Evolutionary conservation across 306 rosid species (phyloP).

Genomic region (Prosopis cineraria): DNA sequence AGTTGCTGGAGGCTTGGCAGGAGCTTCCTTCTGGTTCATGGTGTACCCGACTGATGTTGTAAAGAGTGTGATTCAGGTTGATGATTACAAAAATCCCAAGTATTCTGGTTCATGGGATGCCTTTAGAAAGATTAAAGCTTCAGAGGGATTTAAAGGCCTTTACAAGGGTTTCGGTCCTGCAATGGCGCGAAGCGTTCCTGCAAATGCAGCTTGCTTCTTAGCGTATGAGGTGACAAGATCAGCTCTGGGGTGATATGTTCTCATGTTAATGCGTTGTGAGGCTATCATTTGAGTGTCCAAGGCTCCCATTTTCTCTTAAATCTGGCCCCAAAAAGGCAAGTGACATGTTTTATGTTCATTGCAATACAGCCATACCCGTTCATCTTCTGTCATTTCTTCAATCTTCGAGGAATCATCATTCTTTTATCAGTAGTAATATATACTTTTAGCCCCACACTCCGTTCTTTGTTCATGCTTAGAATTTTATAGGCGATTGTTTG

Average conservation of each 20-base stretch:
- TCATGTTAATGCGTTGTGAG: not conserved
- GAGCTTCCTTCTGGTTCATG: slow-evolving; percentile 70
- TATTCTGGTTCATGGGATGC: slow-evolving; percentile 84
- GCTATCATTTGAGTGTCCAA: not conserved
- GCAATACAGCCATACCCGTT: not conserved
- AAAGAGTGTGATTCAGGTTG: slow-evolving; percentile 91
- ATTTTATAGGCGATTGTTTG: not conserved
- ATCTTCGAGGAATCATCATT: slow-evolving; percentile 33
- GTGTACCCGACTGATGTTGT: slow-evolving; percentile 94
- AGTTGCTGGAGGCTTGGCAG: slow-evolving; percentile 89
- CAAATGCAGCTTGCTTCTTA: slow-evolving; percentile 97
- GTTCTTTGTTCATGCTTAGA: not conserved
- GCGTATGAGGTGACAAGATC: slow-evolving; percentile 91
- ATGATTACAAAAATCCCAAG: slow-evolving; percentile 86
- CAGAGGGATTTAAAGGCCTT: slow-evolving; percentile 82
- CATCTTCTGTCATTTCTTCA: slow-evolving; percentile 17
- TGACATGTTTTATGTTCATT: not conserved
- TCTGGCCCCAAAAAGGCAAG: not conserved
- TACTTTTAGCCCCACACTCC: not conserved
- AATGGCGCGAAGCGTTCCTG: slow-evolving; percentile 88
- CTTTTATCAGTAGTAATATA: not conserved
- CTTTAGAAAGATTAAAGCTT: slow-evolving; percentile 64
- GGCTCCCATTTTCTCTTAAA: not conserved
- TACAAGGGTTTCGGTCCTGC: slow-evolving; percentile 97
- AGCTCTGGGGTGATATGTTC: slow-evolving; percentile 60